These are phyloP conservation scores for Serendipita sp. DNA, from an alignment of 1,284 basidiomycete species.

Conservation along the genomic window DNA sequence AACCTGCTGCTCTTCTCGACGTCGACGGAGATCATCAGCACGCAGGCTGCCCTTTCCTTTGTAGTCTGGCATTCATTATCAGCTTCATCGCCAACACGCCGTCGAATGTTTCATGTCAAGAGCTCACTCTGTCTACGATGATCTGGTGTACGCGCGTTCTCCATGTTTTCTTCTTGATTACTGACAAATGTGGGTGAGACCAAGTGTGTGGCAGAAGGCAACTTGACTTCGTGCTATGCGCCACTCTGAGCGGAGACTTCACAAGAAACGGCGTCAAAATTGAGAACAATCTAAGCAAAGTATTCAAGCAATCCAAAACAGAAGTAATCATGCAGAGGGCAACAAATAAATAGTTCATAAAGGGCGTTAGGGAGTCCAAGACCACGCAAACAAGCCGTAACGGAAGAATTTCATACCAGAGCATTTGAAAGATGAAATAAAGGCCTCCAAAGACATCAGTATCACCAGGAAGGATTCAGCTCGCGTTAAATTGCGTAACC, in stretches of 20 bases:
- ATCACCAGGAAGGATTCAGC: no score
- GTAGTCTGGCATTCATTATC: slow-evolving; percentile 28
- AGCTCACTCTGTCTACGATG: not conserved
- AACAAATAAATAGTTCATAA: not conserved
- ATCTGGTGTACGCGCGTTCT: not conserved
- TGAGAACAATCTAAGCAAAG: not conserved
- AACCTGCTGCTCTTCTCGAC: slow-evolving; percentile 92
- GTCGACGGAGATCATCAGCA: slow-evolving; percentile 77
- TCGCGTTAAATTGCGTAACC: not conserved
- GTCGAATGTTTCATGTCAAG: not conserved
- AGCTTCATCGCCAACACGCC: not conserved
- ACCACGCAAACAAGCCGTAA: not conserved
- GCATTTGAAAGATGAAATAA: not conserved
- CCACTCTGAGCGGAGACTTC: not conserved
- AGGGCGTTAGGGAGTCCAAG: not conserved
- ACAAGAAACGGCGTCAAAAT: not conserved
- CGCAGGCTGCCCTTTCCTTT: slow-evolving; percentile 76
- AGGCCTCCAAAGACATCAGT: not conserved
- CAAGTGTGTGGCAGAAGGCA: not conserved
- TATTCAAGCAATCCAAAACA: not conserved
- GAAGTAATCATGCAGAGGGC: not conserved
- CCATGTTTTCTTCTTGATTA: not conserved
- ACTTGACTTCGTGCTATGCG: not conserved
- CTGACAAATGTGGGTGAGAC: not conserved
- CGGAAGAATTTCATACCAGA: not conserved